Conservation (phyloP, 73 alveolate species). For the Durusdinium trenchii region DNA sequence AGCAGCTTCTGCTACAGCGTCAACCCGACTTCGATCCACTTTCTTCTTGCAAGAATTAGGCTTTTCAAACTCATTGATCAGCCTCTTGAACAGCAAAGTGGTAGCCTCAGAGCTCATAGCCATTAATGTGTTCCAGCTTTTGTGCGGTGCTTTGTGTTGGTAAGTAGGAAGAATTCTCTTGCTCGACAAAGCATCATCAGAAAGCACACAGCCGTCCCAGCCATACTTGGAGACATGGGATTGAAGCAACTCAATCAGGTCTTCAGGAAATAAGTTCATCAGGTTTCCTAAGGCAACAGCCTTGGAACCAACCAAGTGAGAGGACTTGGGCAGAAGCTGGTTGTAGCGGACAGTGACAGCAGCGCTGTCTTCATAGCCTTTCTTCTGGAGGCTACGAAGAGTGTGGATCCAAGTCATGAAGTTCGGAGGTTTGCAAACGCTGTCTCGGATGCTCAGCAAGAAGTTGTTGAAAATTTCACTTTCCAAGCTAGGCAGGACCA, state of each 20-base stretch:
- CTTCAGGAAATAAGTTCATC: neutral
- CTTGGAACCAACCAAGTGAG: neutral
- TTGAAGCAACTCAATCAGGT: neutral
- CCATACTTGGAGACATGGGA: slow-evolving; percentile 24
- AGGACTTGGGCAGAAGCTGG: neutral
- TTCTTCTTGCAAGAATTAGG: neutral
- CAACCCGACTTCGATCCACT: neutral
- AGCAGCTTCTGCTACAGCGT: neutral
- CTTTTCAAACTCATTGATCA: neutral
- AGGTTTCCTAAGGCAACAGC: slow-evolving; percentile 4
- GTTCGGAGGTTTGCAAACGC: slow-evolving; percentile 13
- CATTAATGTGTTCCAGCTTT: neutral
- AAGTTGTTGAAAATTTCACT: slow-evolving; percentile 22
- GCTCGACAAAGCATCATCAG: neutral
- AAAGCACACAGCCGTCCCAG: neutral
- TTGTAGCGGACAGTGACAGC: slow-evolving; percentile 12
- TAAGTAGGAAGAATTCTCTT: neutral
- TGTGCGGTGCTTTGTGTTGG: slow-evolving; percentile 2
- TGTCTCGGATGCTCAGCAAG: neutral
- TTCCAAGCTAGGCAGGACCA: neutral
- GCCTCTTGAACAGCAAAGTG: neutral
- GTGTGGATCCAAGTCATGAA: slow-evolving; percentile 16
- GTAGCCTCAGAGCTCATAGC: neutral
- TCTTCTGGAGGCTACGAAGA: neutral
- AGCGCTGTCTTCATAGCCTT: slow-evolving; percentile 32